Base-by-base conservation (phyloP, 352 stramenopile genomes). In the Globisporangium echinulatum region DNA sequence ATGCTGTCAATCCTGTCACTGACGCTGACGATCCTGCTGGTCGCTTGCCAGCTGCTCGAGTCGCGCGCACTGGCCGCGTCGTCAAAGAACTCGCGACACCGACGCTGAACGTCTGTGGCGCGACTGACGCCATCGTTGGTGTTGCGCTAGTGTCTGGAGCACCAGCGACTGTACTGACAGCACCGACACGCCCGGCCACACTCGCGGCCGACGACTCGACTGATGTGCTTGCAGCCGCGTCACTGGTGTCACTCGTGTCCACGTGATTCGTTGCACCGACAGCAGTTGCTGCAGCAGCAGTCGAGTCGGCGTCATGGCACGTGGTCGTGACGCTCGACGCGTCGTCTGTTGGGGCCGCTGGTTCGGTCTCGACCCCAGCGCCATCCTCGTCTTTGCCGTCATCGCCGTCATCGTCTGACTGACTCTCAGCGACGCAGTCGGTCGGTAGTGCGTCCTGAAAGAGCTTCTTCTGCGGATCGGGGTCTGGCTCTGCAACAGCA, bases 351-450 rank as follows among this genome's bases (percentile, higher is more conserved):
- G 17, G 17, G 17, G 17, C 17, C 17, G 17, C 17, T 19, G 17
- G 17, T 19, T 19, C 17, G 17, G 17, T 19, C 17, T 19, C 17
- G 17, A 19, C 17, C 17, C 17, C 17, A 19, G 17, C 17, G 17
- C 17, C 17, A 19, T 19, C 17, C 17, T 19, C 17, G 17, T 19
- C 17, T 19, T 19, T 19, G 17, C 17, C 17, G 17, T 19, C 17
- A 19, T 71, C 59, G 15, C 57, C 52, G 39, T 74, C 66, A 46
- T 66, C 58, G 14, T 75, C 71, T 15, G 62, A 72, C 14, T 74
- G 62, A 38, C 71, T 80, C 51, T 80, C 71, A 0, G 61, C 62
- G 19, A 79, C 65, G 54, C 70, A 70, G 33, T 62, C 69, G 56
- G 62, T 78, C 38, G 61, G 19, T 19, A 56, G 37, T 19, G 39